These are phyloP conservation scores for Papiliotrema laurentii DNA, from an alignment of 1,284 basidiomycete genomes.

Conservation along the genomic window DNA sequence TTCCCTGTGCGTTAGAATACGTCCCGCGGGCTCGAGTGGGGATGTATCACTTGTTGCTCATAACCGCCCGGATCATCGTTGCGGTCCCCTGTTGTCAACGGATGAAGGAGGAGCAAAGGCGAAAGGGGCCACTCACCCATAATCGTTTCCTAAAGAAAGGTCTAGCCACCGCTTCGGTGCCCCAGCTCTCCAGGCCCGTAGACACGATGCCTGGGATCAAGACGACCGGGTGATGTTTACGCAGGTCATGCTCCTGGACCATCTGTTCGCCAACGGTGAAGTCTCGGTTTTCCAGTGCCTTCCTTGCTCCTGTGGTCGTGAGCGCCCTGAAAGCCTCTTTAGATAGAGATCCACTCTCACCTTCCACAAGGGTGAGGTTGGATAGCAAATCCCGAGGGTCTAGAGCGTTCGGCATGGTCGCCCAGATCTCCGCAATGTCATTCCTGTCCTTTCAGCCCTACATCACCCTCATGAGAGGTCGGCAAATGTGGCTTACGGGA, in stretches of 20 bases:
- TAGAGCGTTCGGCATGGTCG: conserved; percentile 21
- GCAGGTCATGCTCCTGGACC: conserved; percentile 58
- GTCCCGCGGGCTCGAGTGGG: not conserved
- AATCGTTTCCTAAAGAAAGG: conserved; percentile 49
- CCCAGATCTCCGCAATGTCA: conserved; percentile 36
- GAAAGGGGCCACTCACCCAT: conserved; percentile 32
- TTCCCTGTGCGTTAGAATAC: conserved; percentile 62
- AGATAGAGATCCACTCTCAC: conserved; percentile 7
- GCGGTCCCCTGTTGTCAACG: conserved; percentile 62
- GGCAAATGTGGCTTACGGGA: conserved; percentile 16
- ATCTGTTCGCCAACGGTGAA: conserved; percentile 76
- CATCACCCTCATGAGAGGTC: not conserved
- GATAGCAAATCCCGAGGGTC: conserved; percentile 37
- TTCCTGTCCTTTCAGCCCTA: conserved; percentile 12
- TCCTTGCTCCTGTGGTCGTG: conserved; percentile 70
- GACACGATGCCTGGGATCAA: conserved; percentile 63
- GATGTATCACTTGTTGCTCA: conserved; percentile 21
- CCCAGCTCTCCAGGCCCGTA: conserved; percentile 47
- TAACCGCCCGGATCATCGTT: conserved; percentile 43
- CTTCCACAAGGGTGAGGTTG: conserved; percentile 40
- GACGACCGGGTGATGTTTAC: conserved; percentile 71
- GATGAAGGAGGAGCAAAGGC: too few species aligned
- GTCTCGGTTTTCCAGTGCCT: conserved; percentile 73
- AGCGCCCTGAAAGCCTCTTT: not conserved
- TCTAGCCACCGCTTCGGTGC: conserved; percentile 34